These are phyloP conservation scores for Saccharomyces hybrid DNA, from an alignment of 1,139 yeast genomes.

Conservation along the genomic window DNA sequence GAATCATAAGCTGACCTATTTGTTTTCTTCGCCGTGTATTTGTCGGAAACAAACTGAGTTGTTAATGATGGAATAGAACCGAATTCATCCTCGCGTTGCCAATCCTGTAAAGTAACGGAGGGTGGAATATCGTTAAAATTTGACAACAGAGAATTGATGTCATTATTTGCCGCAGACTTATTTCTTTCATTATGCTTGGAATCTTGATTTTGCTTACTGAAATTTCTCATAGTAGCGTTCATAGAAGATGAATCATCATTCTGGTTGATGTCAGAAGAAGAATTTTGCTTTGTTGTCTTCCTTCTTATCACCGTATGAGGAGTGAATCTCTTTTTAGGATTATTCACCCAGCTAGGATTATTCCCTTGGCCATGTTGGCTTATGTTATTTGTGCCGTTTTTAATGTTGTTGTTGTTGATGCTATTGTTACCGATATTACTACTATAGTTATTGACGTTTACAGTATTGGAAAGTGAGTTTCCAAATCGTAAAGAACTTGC, in stretches of 20 bases:
- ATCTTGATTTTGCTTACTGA: not conserved
- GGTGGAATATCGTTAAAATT: constrained; percentile 40
- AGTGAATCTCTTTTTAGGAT: constrained; percentile 48
- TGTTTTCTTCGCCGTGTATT: not conserved
- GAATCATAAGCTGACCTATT: not conserved
- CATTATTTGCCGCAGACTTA: not conserved
- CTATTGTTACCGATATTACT: not conserved
- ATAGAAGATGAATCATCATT: constrained; percentile 17
- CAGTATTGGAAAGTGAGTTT: constrained; percentile 2
- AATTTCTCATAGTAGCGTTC: constrained; percentile 15
- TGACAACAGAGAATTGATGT: not conserved
- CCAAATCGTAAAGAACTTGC: constrained; percentile 5
- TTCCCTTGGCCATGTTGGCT: constrained; percentile 16
- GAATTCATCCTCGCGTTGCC: constrained; percentile 32
- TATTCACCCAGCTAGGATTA: constrained; percentile 41
- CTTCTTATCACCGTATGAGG: constrained; percentile 45
- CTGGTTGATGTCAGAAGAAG: not conserved
- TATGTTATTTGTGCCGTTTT: constrained; percentile 6
- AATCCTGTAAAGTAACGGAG: constrained; percentile 48
- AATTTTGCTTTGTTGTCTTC: constrained; percentile 14
- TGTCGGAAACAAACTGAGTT: constrained; percentile 6
- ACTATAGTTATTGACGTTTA: not conserved
- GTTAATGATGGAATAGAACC: constrained; percentile 19
- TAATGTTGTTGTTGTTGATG: not conserved
- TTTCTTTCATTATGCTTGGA: not conserved